Conservation (phyloP, 805 yeast species). For the Sugiyamaella mastotermitis region DNA sequence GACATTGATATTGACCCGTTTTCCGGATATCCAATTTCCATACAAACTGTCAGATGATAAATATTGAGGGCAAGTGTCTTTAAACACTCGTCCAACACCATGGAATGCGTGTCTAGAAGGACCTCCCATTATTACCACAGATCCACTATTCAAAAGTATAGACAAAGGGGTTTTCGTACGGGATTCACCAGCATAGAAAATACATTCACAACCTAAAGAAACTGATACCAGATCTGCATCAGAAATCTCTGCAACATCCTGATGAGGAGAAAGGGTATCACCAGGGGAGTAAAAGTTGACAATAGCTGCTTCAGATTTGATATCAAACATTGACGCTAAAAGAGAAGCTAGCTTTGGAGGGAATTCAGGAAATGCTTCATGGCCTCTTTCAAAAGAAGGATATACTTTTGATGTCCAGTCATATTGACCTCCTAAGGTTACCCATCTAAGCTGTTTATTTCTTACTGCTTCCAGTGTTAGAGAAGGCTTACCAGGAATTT, state of each 20-base stretch:
- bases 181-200: slow-evolving; percentile 30
- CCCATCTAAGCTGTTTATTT: slow-evolving; percentile 36
- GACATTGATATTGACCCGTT: slow-evolving; percentile 35
- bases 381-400: slow-evolving; percentile 32
- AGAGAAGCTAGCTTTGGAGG: slow-evolving; percentile 24
- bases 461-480: slow-evolving; percentile 18
- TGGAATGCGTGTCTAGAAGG: slow-evolving; percentile 35
- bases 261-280: slow-evolving; percentile 38
- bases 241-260: slow-evolving; percentile 37
- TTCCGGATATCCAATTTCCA: slow-evolving; percentile 29
- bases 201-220: slow-evolving; percentile 35
- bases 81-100: slow-evolving; percentile 37
- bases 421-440: slow-evolving; percentile 42
- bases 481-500: slow-evolving; percentile 15
- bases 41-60: slow-evolving; percentile 15
- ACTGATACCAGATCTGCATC: slow-evolving; percentile 33
- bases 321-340: slow-evolving; percentile 21
- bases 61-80: slow-evolving; percentile 29
- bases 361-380: slow-evolving; percentile 27
- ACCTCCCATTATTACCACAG: slow-evolving; percentile 37
- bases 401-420: slow-evolving; percentile 39
- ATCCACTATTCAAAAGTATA: slow-evolving; percentile 34
- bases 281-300: slow-evolving; percentile 39
- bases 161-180: slow-evolving; percentile 27
- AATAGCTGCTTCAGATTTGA: slow-evolving; percentile 36